Evolutionary conservation across 2,329 filamentous ascomycete species (phyloP), one percentile per base, ranked within the genome.

Genomic region (Sclerotinia trifoliorum): DNA sequence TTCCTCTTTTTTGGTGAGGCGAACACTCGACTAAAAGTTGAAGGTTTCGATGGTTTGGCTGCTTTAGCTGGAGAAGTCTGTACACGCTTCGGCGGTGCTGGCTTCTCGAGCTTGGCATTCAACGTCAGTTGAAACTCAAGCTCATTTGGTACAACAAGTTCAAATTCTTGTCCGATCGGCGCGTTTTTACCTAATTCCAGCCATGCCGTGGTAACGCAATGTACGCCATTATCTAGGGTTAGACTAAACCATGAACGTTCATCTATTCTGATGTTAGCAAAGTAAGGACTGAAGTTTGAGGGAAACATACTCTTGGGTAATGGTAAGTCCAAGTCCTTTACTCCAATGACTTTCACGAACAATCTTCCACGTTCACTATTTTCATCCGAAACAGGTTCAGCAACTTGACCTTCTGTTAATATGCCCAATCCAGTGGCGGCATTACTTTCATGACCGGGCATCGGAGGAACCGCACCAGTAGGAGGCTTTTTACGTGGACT

Each of bases 91-190:
- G 90, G 85, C 35, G 89, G 88, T 60, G 52, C 42, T 7, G 91
- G 92, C 76, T 94, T 92, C 73, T 94, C 91, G 32, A 98, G 85
- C 82, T 97, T 97, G 72, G 96, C 96, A 73, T 97, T 96, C 19
- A 99, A 86, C 0, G 95, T 98, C 51, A 99, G 86, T 80, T 99
- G 95, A 81, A 99, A 99, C 79, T 99, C 95, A n/a, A 99, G 87
- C 74, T 99, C 95, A 74, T 97, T 95, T 62, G 96, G 90, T 35
- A 99, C 95, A 44, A 98, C 94, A 56, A 99, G 88, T 81, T 99
- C 95, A 75, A 99, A 99, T 78, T 99, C 95, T 77, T 99, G 95
- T 8, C 94, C 95, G 74, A 99, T 98, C 0, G 95, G 93, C 2
- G 95, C 94, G 69, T 91, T 94, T 74, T 91, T 91, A 26, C 93